A percentile compares a stretch with the other conserved stretches of the same genome.
Evolutionary conservation across 257 asterid genomes (phyloP).

Genomic region (Rhazya stricta): DNA sequence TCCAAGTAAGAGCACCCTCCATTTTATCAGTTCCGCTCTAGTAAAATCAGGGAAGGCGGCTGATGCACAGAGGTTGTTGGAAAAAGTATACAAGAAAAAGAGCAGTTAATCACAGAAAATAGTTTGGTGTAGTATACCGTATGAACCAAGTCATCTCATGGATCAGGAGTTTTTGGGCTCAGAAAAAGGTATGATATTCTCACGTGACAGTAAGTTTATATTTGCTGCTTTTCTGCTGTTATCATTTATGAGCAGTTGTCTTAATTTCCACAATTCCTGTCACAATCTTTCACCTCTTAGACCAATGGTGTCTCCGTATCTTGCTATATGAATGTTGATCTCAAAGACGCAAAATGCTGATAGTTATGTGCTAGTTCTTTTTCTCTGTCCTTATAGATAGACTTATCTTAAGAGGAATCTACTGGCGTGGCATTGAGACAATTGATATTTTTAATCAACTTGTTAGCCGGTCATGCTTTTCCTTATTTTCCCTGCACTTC

Average conservation of each 20-base stretch:
- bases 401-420: background rate
- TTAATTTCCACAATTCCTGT: background rate
- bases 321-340: background rate
- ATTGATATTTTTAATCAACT: background rate
- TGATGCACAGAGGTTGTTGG: constrained; percentile 59
- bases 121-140: background rate
- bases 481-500: background rate
- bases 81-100: constrained; percentile 50
- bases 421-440: background rate
- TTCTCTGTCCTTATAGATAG: background rate
- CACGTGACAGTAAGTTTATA: background rate
- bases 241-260: background rate
- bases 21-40: constrained; percentile 51
- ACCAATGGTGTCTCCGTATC: background rate
- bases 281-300: background rate
- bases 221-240: background rate
- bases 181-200: background rate
- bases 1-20: constrained; percentile 62
- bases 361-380: background rate
- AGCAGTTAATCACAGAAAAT: constrained; percentile 18
- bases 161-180: background rate
- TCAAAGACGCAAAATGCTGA: background rate
- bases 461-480: background rate
- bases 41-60: constrained; percentile 70
- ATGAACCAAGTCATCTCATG: background rate